Evolutionary conservation across 73 alveolate genomes (phyloP).

Genomic region (Symbiodinium natans): DNA sequence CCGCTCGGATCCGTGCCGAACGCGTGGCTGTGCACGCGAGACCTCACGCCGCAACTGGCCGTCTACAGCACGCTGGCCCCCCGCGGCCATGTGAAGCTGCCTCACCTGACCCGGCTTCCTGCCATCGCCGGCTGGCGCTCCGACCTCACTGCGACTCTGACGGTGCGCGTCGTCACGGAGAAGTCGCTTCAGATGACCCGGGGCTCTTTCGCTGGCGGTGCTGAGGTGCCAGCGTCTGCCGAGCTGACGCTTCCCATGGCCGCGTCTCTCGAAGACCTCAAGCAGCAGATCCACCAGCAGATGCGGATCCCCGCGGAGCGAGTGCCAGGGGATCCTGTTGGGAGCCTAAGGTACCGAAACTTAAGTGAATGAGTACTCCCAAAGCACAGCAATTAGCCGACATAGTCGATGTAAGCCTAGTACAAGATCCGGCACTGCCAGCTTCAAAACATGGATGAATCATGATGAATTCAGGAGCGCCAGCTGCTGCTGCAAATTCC

Average conservation of each 20-base stretch:
- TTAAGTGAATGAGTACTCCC: too few relatives aligned
- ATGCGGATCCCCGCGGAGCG: slow-evolving; percentile 51
- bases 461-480: too few relatives aligned
- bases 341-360: too few relatives aligned
- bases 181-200: slow-evolving; percentile 48
- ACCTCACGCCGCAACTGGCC: slow-evolving; percentile 20
- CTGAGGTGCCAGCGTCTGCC: slow-evolving; percentile 18
- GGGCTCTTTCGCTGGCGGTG: slow-evolving; percentile 49
- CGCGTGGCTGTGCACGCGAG: slow-evolving; percentile 45
- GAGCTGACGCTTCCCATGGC: slow-evolving; percentile 13
- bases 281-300: slow-evolving; percentile 39
- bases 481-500: slow-evolving; percentile 54
- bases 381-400: too few relatives aligned
- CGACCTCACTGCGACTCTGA: neutral
- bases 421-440: too few relatives aligned
- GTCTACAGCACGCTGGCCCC: slow-evolving; percentile 31
- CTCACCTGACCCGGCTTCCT: neutral
- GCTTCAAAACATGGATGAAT: too few relatives aligned
- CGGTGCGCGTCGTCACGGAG: slow-evolving; percentile 49
- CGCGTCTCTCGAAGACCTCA: slow-evolving; percentile 5
- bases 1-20: slow-evolving; percentile 3
- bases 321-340: too few relatives aligned
- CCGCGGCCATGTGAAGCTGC: neutral
- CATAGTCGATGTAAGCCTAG: too few relatives aligned
- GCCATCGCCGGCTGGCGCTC: neutral